These are phyloP conservation scores for Nakazawaea wickerhamii DNA, from an alignment of 805 yeast species.

Conservation along the genomic window DNA sequence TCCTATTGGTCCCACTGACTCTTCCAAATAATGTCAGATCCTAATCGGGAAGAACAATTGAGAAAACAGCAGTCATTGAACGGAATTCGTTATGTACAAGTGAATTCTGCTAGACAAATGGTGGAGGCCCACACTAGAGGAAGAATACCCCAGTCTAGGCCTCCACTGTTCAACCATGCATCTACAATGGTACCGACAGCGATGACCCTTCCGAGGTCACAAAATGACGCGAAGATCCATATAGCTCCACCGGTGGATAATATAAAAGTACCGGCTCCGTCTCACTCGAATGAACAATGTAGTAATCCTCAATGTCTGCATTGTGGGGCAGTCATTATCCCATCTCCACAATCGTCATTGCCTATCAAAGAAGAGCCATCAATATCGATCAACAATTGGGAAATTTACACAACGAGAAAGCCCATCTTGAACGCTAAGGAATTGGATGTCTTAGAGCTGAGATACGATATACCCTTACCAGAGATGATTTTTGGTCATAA, in stretches of 20 bases:
- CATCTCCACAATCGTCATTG: slow-evolving; percentile 61
- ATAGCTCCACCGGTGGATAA: not conserved
- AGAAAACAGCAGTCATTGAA: not conserved
- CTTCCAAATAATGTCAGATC: not conserved
- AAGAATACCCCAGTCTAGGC: slow-evolving; percentile 22
- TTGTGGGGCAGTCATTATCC: slow-evolving; percentile 74
- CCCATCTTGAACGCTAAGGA: slow-evolving; percentile 76
- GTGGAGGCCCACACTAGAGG: slow-evolving; percentile 43
- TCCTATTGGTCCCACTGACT: too few relatives aligned
- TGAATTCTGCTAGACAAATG: slow-evolving; percentile 62
- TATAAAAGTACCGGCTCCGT: slow-evolving; percentile 7
- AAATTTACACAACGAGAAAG: slow-evolving; percentile 60
- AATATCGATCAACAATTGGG: slow-evolving; percentile 72
- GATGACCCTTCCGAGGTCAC: slow-evolving; percentile 1
- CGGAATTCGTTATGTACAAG: slow-evolving; percentile 35
- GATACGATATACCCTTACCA: slow-evolving; percentile 78
- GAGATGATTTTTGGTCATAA: slow-evolving; percentile 97
- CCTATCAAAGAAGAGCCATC: slow-evolving; percentile 66
- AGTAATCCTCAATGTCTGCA: slow-evolving; percentile 40
- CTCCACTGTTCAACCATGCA: slow-evolving; percentile 2
- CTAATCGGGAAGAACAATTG: too few relatives aligned
- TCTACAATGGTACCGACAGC: slow-evolving; percentile 13
- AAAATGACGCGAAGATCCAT: not conserved
- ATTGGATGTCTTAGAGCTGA: slow-evolving; percentile 58
- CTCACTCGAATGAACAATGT: slow-evolving; percentile 19